Conservation (phyloP, 495 filamentous ascomycete species). For the Aspergillus sclerotiicarbonarius region DNA sequence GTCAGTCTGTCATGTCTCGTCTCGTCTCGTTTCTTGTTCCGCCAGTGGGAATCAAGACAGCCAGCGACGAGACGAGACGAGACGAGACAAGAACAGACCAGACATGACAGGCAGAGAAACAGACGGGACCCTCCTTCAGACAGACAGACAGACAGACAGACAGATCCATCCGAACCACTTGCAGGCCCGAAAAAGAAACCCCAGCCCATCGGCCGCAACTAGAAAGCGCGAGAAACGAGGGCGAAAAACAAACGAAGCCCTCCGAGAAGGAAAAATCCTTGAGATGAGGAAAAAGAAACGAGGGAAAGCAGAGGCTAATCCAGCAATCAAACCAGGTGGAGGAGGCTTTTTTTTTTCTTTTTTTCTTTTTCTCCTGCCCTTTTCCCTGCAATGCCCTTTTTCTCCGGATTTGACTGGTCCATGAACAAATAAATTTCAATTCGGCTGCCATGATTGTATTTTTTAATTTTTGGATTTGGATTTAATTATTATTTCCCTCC, state of each 20-base stretch:
- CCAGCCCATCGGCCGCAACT: background rate
- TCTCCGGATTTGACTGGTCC: background rate
- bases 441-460: too few relatives aligned
- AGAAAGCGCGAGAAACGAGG: conserved; percentile 4
- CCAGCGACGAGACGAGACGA: background rate
- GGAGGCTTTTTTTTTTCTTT: conserved; percentile 3
- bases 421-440: too few relatives aligned
- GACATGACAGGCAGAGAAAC: background rate
- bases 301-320: background rate
- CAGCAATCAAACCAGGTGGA: background rate
- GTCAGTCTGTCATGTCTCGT: background rate
- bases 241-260: conserved; percentile 7
- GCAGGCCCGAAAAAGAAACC: background rate
- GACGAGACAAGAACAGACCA: background rate
- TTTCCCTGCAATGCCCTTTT: too few relatives aligned
- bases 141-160: too few relatives aligned
- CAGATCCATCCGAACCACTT: too few relatives aligned
- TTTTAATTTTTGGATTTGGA: too few relatives aligned
- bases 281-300: conserved; percentile 9
- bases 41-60: background rate
- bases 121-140: too few relatives aligned
- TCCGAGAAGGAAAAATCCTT: background rate
- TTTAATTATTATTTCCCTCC: background rate
- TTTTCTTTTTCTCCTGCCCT: conserved; percentile 10
- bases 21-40: background rate